Percentiles rank a stretch among this genome's conserved stretches.
phyloP scores from a whole-genome alignment of 1,139 yeast species.

The Saccharomyces hybrid region DNA sequence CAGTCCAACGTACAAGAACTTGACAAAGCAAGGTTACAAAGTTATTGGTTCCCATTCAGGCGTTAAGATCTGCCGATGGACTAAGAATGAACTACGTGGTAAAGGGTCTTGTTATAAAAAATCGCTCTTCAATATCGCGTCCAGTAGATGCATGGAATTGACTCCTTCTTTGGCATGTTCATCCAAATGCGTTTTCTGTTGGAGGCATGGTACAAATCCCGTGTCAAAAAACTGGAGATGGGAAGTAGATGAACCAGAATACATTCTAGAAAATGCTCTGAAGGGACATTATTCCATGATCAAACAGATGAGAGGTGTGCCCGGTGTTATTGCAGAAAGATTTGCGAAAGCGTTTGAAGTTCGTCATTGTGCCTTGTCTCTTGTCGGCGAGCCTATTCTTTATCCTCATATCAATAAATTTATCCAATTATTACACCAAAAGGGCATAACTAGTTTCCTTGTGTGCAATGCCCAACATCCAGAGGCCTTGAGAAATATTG shows the following conservation, averaged over 20 bases:
- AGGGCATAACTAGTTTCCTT: conserved; percentile 74
- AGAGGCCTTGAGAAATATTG: conserved; percentile 58
- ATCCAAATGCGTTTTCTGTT: conserved; percentile 91
- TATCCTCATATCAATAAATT: conserved; percentile 88
- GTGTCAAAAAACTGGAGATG: conserved; percentile 96
- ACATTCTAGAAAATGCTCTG: conserved; percentile 74
- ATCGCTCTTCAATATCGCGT: conserved; percentile 83
- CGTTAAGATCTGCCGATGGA: conserved; percentile 93
- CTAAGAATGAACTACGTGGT: conserved; percentile 87
- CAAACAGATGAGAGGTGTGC: conserved; percentile 92
- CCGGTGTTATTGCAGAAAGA: conserved; percentile 84
- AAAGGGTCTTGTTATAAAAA: conserved; percentile 91
- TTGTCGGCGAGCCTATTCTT: conserved; percentile 92
- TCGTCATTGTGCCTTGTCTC: conserved; percentile 82
- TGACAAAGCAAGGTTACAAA: conserved; percentile 90
- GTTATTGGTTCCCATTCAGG: conserved; percentile 94
- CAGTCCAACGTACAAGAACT: conserved; percentile 81
- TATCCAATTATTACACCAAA: conserved; percentile 67
- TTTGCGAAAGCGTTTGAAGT: conserved; percentile 87
- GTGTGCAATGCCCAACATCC: conserved; percentile 98
- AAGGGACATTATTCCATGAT: conserved; percentile 86
- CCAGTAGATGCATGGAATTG: conserved; percentile 93
- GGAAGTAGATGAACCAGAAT: conserved; percentile 88
- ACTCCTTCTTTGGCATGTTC: conserved; percentile 93
- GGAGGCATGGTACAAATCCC: conserved; percentile 97